phyloP scores from a whole-genome alignment of 257 asterid genomes.

The Ligustrum vulgare region DNA sequence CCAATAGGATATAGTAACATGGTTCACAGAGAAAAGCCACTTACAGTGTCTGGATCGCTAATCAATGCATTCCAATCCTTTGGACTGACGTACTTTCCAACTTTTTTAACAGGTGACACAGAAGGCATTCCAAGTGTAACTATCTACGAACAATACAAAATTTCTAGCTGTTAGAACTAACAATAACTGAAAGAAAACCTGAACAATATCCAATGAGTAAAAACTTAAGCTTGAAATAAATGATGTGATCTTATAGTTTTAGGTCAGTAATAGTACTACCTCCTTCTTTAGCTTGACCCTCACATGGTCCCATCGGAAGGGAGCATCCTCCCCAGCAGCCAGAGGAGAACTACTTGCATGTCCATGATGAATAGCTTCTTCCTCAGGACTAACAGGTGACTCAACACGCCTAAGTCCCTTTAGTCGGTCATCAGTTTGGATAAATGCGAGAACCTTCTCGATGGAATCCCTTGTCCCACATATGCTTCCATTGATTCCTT shows the following conservation, averaged over 20 bases:
- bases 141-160: constrained; percentile 50
- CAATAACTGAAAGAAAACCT: not conserved
- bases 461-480: constrained; percentile 76
- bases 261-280: constrained; percentile 40
- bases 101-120: constrained; percentile 85
- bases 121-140: constrained; percentile 96
- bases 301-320: constrained; percentile 97
- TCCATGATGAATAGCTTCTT: constrained; percentile 97
- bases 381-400: constrained; percentile 96
- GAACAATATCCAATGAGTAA: not conserved
- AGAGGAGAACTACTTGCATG: constrained; percentile 83
- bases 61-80: constrained; percentile 82
- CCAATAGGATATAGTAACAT: no score
- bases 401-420: constrained; percentile 76
- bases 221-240: not conserved
- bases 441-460: constrained; percentile 68
- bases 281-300: constrained; percentile 94
- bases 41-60: constrained; percentile 80
- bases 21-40: constrained; percentile 24
- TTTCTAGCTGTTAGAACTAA: not conserved
- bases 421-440: constrained; percentile 69
- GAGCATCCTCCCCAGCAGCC: constrained; percentile 98
- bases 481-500: constrained; percentile 96
- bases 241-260: constrained; percentile 7
- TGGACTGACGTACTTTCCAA: constrained; percentile 81